These are phyloP conservation scores for Metschnikowia kunwiensis DNA, from an alignment of 805 yeast species.

Conservation along the genomic window DNA sequence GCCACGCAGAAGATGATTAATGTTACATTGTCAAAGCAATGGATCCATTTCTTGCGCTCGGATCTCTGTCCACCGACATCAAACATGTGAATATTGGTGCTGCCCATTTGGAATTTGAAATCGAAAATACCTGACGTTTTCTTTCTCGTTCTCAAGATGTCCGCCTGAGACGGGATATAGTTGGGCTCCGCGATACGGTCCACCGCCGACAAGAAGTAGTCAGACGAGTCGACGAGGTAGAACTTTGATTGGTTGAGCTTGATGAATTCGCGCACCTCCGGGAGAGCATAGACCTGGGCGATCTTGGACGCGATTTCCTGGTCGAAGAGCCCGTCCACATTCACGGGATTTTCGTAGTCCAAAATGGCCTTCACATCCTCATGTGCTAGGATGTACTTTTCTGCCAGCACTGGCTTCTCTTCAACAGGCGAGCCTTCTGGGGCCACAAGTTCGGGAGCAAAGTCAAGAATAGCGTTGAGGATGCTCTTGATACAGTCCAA, in stretches of 20 bases:
- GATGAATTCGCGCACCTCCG: slow-evolving; percentile 56
- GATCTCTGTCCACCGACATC: slow-evolving; percentile 97
- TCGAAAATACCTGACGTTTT: slow-evolving; percentile 93
- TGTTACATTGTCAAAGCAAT: slow-evolving; percentile 91
- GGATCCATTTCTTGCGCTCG: slow-evolving; percentile 96
- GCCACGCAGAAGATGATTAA: slow-evolving; percentile 89
- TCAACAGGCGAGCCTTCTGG: slow-evolving; percentile 10
- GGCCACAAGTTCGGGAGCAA: slow-evolving; percentile 39
- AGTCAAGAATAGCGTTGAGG: slow-evolving; percentile 60
- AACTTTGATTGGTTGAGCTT: slow-evolving; percentile 64
- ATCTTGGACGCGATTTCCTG: slow-evolving; percentile 47
- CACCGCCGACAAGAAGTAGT: slow-evolving; percentile 67
- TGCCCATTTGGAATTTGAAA: slow-evolving; percentile 73
- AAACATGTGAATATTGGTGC: slow-evolving; percentile 43
- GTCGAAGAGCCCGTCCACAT: slow-evolving; percentile 53
- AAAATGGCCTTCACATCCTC: slow-evolving; percentile 44
- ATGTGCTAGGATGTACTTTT: slow-evolving; percentile 3
- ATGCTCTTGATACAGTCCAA: slow-evolving; percentile 73
- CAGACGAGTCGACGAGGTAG: slow-evolving; percentile 82
- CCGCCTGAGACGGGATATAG: slow-evolving; percentile 72
- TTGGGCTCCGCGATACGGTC: slow-evolving; percentile 55
- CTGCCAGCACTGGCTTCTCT: neutral
- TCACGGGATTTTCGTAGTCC: slow-evolving; percentile 49
- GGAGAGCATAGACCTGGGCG: slow-evolving; percentile 50
- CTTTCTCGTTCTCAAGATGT: slow-evolving; percentile 81